Conservation (phyloP, 1,139 yeast genomes). For the Pneumocystis sp. region DNA sequence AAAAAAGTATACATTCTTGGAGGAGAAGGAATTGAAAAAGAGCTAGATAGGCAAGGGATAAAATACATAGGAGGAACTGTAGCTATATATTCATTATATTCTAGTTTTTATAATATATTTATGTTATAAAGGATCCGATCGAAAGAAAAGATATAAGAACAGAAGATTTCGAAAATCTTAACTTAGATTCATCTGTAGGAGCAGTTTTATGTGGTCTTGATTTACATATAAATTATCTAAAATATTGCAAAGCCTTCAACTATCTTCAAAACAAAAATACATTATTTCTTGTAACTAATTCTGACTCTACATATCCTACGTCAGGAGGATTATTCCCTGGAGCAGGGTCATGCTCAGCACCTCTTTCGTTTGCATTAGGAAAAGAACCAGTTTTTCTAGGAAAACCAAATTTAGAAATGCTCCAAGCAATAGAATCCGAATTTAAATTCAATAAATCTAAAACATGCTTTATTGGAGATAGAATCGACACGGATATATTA, state of each 20-base stretch:
- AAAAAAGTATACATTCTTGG: constrained; percentile 82
- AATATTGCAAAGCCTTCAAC: constrained; percentile 67
- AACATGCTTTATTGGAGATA: constrained; percentile 89
- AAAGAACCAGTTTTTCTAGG: constrained; percentile 74
- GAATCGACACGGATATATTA: constrained; percentile 85
- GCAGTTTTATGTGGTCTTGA: constrained; percentile 86
- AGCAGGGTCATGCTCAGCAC: constrained; percentile 81
- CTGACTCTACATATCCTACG: constrained; percentile 85
- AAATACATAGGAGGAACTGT: constrained; percentile 49
- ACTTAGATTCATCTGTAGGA: constrained; percentile 26
- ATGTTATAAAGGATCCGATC: constrained; percentile 15
- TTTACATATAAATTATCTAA: constrained; percentile 58
- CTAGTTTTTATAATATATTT: neutral
- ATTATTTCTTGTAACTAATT: constrained; percentile 84
- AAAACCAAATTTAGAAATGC: constrained; percentile 79
- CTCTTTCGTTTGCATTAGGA: constrained; percentile 62
- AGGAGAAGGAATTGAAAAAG: constrained; percentile 65
- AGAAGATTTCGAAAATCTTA: constrained; percentile 18
- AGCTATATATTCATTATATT: constrained; percentile 18
- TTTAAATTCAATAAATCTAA: constrained; percentile 42
- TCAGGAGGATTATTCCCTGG: constrained; percentile 80
- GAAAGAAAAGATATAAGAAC: constrained; percentile 17
- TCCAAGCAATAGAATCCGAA: constrained; percentile 71
- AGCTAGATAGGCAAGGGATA: constrained; percentile 53
- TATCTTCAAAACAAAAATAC: constrained; percentile 55